A percentile compares a stretch with the other conserved stretches of the same genome.
Conservation (phyloP, 1,284 basidiomycete genomes). For the Violaceomyces palustris region DNA sequence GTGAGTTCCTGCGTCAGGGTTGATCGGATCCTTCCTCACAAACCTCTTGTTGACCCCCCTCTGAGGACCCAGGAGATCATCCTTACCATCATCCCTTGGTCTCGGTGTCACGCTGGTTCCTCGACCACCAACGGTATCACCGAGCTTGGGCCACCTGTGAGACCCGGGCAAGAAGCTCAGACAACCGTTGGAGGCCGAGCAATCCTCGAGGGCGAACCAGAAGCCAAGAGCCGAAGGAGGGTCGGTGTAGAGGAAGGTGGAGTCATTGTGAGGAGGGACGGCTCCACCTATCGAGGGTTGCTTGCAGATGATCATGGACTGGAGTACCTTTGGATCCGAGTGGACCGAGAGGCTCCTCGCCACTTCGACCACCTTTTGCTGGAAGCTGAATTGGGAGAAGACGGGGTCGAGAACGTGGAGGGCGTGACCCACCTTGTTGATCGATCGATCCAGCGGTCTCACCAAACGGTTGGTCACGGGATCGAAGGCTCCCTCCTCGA, state of each 20-base stretch:
- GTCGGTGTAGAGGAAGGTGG: conserved; percentile 69
- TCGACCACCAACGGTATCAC: no score
- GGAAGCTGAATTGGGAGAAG: conserved; percentile 56
- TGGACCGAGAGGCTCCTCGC: conserved; percentile 27
- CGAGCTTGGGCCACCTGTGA: conserved; percentile 17
- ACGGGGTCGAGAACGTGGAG: conserved; percentile 77
- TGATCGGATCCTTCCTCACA: conserved; percentile 13
- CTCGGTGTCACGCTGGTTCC: no score
- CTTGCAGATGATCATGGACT: conserved; percentile 72
- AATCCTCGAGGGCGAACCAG: conserved; percentile 86
- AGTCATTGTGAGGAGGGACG: conserved; percentile 58
- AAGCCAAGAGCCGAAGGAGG: conserved; percentile 87
- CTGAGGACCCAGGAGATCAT: conserved; percentile 11
- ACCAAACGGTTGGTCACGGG: conserved; percentile 27
- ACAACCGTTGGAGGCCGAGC: conserved; percentile 36
- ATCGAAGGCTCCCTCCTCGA: conserved; percentile 70
- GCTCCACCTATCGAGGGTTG: conserved; percentile 48
- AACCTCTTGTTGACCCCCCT: conserved; percentile 41
- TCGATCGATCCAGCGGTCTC: conserved; percentile 12
- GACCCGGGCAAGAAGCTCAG: conserved; percentile 36
- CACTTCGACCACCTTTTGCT: conserved; percentile 15
- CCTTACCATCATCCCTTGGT: conserved; percentile 2
- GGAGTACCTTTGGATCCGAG: conserved; percentile 62
- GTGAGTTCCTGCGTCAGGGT: conserved; percentile 21
- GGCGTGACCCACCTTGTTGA: conserved; percentile 50